A percentile compares a stretch with the other conserved stretches of the same genome.
phyloP scores from a whole-genome alignment of 768 basidiomycete genomes.

The Royoungia palumana region DNA sequence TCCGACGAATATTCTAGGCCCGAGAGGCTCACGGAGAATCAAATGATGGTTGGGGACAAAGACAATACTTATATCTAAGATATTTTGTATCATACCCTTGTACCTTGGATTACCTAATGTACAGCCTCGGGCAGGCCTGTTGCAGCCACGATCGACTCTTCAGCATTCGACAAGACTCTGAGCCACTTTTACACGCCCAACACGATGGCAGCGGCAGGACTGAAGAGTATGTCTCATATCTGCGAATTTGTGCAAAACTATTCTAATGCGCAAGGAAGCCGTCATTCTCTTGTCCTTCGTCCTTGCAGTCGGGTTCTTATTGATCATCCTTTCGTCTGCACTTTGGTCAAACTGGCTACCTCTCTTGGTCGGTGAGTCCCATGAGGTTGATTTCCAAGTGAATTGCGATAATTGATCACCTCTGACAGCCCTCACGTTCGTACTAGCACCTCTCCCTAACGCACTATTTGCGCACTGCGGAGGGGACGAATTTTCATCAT shows the following conservation, averaged over 20 bases:
- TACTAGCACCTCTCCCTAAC: slow-evolving; percentile 94
- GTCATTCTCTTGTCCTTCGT: slow-evolving; percentile 97
- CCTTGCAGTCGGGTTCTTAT: slow-evolving; percentile 94
- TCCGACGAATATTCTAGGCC: slow-evolving; percentile 34
- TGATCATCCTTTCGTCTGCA: slow-evolving; percentile 96
- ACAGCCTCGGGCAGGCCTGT: neutral
- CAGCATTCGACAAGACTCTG: neutral
- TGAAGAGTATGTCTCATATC: slow-evolving; percentile 53
- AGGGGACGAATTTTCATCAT: slow-evolving; percentile 80
- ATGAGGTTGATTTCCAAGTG: neutral
- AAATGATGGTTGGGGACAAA: slow-evolving; percentile 12
- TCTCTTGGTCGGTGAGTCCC: slow-evolving; percentile 81
- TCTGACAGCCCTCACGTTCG: slow-evolving; percentile 80
- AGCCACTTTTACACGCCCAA: neutral
- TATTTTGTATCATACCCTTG: slow-evolving; percentile 6
- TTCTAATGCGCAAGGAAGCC: slow-evolving; percentile 45
- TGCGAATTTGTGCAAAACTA: neutral
- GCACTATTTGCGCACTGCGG: slow-evolving; percentile 92
- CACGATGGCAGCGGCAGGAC: slow-evolving; percentile 61
- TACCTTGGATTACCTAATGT: slow-evolving; percentile 12
- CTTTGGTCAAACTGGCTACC: slow-evolving; percentile 97
- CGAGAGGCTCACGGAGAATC: slow-evolving; percentile 30
- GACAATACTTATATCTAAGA: slow-evolving; percentile 11
- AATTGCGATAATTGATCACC: neutral
- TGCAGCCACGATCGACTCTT: slow-evolving; percentile 5